A percentile compares a stretch with the other conserved stretches of the same genome.
These are phyloP conservation scores for Phytophthora pini DNA, from an alignment of 352 stramenopile genomes.

Conservation along the genomic window DNA sequence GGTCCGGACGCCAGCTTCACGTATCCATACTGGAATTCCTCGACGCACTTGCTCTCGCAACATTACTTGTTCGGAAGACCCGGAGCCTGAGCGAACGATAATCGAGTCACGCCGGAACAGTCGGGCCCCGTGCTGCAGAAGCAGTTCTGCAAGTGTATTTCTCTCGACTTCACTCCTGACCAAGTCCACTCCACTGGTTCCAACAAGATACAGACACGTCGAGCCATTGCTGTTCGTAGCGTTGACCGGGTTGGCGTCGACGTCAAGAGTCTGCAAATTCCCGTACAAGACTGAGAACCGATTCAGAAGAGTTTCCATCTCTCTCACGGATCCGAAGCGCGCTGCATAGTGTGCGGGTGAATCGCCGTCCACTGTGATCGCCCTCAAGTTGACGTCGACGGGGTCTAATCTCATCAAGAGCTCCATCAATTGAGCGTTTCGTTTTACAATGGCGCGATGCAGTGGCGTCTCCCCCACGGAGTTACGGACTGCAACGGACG, in stretches of 20 bases:
- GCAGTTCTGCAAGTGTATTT: conserved; percentile 13
- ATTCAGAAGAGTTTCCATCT: conserved; percentile 12
- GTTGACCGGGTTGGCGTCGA: conserved; percentile 12
- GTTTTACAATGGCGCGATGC: conserved; percentile 25
- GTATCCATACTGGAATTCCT: conserved; percentile 13
- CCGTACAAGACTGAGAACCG: conserved; percentile 1
- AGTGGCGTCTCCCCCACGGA: conserved; percentile 12
- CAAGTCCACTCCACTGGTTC: neutral
- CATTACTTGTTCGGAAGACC: neutral
- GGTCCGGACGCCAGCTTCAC: conserved; percentile 2
- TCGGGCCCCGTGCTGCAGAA: conserved; percentile 22
- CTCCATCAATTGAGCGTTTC: conserved; percentile 21
- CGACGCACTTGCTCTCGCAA: conserved; percentile 27
- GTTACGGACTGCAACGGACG: conserved; percentile 9
- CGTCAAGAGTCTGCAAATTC: conserved; percentile 7
- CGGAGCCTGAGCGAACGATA: neutral
- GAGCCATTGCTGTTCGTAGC: neutral
- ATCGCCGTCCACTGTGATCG: neutral
- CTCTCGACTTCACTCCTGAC: conserved; percentile 1
- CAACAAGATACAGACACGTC: conserved; percentile 15
- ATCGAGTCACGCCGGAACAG: conserved; percentile 18
- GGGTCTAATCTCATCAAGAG: conserved; percentile 17
- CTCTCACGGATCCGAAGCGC: conserved; percentile 9
- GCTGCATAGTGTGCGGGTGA: conserved; percentile 19
- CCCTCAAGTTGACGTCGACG: conserved; percentile 4